A percentile compares a stretch with the other conserved stretches of the same genome.
Evolutionary conservation across 192 early-diverging fungal species (phyloP).

Genomic region (Irineochytrium annulatum): DNA sequence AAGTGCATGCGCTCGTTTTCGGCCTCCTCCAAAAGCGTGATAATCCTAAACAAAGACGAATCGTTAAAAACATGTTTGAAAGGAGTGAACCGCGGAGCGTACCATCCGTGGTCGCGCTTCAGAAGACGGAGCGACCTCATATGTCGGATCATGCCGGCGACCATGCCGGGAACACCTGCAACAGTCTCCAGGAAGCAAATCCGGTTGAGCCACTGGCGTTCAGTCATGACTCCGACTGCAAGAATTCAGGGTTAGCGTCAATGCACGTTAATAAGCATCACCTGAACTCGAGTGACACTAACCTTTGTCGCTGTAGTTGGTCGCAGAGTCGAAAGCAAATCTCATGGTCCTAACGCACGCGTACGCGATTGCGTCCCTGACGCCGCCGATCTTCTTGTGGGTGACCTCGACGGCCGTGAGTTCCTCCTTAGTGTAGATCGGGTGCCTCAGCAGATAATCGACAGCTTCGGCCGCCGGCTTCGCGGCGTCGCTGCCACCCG

Average conservation of each 20-base stretch:
- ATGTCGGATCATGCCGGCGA: constrained; percentile 54
- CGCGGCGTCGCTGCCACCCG: not conserved
- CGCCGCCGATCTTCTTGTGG: constrained; percentile 11
- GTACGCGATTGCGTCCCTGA: constrained; percentile 27
- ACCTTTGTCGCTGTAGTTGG: constrained; percentile 30
- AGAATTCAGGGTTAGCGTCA: too few relatives aligned
- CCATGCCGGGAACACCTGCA: constrained; percentile 79
- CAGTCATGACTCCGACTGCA: constrained; percentile 38
- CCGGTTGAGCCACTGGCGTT: constrained; percentile 34
- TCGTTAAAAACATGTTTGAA: not conserved
- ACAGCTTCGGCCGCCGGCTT: not conserved
- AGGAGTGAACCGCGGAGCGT: not conserved
- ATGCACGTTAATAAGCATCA: too few relatives aligned
- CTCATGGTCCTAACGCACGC: constrained; percentile 28
- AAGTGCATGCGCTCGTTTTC: constrained; percentile 80
- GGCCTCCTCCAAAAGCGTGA: constrained; percentile 84
- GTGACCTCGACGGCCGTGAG: constrained; percentile 22
- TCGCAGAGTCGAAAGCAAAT: constrained; percentile 27
- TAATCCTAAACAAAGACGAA: constrained; percentile 40
- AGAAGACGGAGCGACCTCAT: constrained; percentile 47
- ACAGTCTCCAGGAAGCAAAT: constrained; percentile 46
- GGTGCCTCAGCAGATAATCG: constrained; percentile 29
- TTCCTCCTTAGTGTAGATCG: constrained; percentile 30
- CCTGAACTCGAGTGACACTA: too few relatives aligned
- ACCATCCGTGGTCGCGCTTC: constrained; percentile 82